phyloP scores from a whole-genome alignment of 208 protist genomes.

The Crithidia sp. region DNA sequence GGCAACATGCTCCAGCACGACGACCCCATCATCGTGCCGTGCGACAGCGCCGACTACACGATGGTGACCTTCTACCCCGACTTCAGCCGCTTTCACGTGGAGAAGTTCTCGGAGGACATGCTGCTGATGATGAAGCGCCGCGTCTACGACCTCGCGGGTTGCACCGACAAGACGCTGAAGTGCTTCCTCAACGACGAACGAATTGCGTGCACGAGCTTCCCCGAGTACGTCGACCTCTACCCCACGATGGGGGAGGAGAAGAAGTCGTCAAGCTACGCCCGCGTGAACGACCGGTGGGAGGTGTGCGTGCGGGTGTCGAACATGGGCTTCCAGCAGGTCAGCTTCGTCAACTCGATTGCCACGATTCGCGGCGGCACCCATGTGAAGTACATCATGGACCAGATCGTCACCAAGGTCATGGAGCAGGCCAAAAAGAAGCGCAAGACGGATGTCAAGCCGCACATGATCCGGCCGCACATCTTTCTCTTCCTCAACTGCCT shows the following conservation, averaged over 20 bases:
- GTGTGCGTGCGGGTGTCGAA: slow-evolving; percentile 95
- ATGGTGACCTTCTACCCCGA: slow-evolving; percentile 99
- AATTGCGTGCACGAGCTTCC: slow-evolving; percentile 95
- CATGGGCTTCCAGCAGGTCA: slow-evolving; percentile 98
- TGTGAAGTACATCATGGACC: slow-evolving; percentile 98
- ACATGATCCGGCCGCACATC: slow-evolving; percentile 98
- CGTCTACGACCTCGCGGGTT: slow-evolving; percentile 99
- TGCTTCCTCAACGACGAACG: slow-evolving; percentile 97
- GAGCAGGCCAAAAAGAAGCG: slow-evolving; percentile 96
- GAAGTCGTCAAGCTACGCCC: slow-evolving; percentile 73
- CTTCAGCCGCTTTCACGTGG: slow-evolving; percentile 96
- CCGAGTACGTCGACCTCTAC: slow-evolving; percentile 98
- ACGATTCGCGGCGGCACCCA: slow-evolving; percentile 99
- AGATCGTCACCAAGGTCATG: slow-evolving; percentile 93
- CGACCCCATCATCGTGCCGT: slow-evolving; percentile 89
- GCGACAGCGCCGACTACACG: slow-evolving; percentile 95
- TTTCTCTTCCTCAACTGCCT: slow-evolving; percentile 99
- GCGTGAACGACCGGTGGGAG: slow-evolving; percentile 97
- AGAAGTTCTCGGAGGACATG: slow-evolving; percentile 97
- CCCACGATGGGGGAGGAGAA: slow-evolving; percentile 89
- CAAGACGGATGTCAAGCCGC: slow-evolving; percentile 96
- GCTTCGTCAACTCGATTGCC: slow-evolving; percentile 99
- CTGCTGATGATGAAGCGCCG: slow-evolving; percentile 96
- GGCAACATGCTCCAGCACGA: slow-evolving; percentile 97
- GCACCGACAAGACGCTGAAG: slow-evolving; percentile 87